Conservation (phyloP, 768 basidiomycete genomes). For the Vararia minispora region DNA sequence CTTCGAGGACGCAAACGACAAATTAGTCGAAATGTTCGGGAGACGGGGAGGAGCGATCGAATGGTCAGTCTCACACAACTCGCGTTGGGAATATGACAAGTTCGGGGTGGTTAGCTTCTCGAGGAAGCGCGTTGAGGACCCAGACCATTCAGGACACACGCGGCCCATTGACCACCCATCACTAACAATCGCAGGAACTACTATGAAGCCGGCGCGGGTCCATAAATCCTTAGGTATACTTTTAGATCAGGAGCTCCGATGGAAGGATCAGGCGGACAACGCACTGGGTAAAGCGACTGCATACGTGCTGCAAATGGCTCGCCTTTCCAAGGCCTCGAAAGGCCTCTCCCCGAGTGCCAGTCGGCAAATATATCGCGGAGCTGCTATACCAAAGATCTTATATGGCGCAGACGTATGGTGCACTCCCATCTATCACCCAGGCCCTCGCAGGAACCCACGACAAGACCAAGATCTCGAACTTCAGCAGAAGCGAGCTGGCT, state of each 20-base stretch:
- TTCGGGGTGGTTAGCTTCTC: no score
- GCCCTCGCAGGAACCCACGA: rapidly evolving
- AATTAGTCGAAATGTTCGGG: neutral
- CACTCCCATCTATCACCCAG: neutral
- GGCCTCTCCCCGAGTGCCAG: conserved; percentile 4
- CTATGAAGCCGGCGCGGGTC: no score
- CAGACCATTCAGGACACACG: no score
- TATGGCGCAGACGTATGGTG: conserved; percentile 18
- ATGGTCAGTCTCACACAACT: conserved; percentile 6
- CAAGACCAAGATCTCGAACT: no score
- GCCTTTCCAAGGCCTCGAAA: neutral
- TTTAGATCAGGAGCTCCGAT: no score
- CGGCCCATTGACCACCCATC: no score
- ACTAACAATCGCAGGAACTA: no score
- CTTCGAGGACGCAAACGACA: conserved; percentile 13
- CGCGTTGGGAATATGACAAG: no score
- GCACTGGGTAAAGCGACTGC: neutral
- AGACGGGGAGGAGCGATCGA: neutral
- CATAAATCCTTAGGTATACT: no score
- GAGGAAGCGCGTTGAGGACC: no score
- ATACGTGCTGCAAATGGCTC: neutral
- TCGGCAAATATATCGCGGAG: conserved; percentile 7
- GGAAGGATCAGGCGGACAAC: neutral
- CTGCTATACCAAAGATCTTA: conserved; percentile 15
- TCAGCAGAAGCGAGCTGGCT: no score